These are phyloP conservation scores for Geotrichum reessii DNA, from an alignment of 1,139 yeast genomes.

Conservation along the genomic window DNA sequence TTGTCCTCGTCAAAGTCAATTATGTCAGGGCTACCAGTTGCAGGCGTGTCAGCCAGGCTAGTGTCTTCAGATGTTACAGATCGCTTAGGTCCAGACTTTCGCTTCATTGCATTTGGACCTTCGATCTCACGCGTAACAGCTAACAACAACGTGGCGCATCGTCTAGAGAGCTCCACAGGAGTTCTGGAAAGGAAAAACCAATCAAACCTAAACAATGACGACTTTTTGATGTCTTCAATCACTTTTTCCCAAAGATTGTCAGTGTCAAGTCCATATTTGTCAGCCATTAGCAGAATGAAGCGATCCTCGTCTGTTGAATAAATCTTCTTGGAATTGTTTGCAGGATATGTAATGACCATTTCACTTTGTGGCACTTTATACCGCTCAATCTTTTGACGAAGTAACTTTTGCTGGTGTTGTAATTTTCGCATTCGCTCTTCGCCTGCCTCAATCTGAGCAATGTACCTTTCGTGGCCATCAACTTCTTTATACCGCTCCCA, in stretches of 20 bases:
- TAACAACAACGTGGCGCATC: slow-evolving; percentile 67
- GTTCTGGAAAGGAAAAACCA: slow-evolving; percentile 88
- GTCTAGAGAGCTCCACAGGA: slow-evolving; percentile 76
- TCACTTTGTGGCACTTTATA: slow-evolving; percentile 70
- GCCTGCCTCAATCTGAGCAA: slow-evolving; percentile 77
- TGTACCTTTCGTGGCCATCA: slow-evolving; percentile 81
- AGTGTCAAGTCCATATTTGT: slow-evolving; percentile 73
- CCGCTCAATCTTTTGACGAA: slow-evolving; percentile 58
- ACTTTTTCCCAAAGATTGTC: slow-evolving; percentile 72
- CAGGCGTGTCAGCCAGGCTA: slow-evolving; percentile 20
- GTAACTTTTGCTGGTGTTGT: slow-evolving; percentile 57
- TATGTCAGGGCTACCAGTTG: slow-evolving; percentile 22
- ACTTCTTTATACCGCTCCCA: slow-evolving; percentile 71
- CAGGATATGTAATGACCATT: slow-evolving; percentile 74
- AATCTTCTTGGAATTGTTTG: slow-evolving; percentile 76
- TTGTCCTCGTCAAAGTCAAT: slow-evolving; percentile 21
- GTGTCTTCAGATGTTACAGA: slow-evolving; percentile 6
- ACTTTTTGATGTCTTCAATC: slow-evolving; percentile 66
- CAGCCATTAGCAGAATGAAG: slow-evolving; percentile 63
- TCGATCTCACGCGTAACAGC: slow-evolving; percentile 33
- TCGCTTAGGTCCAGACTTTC: slow-evolving; percentile 19
- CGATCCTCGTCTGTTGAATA: slow-evolving; percentile 86
- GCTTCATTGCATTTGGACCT: slow-evolving; percentile 27
- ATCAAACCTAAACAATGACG: slow-evolving; percentile 78
- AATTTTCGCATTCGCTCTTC: slow-evolving; percentile 72